Conservation (phyloP, 2,329 filamentous ascomycete species). For the Ophiocordyceps robertsii region DNA sequence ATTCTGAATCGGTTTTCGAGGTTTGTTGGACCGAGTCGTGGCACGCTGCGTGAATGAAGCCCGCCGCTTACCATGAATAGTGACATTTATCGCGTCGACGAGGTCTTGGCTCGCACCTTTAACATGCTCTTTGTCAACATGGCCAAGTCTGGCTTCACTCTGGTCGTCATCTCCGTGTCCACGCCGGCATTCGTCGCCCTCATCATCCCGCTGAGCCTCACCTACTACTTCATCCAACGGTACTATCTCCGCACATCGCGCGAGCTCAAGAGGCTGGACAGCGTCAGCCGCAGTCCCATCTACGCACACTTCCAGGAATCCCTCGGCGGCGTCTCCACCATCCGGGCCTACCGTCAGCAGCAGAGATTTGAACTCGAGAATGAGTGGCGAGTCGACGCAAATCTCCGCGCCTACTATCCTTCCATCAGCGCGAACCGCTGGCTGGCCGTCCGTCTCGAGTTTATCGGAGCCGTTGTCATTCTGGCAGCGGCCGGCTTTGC, state of each 20-base stretch:
- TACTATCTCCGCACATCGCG: conserved; percentile 95
- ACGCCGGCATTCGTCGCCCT: conserved; percentile 71
- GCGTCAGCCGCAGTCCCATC: conserved; percentile 87
- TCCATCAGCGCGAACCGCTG: conserved; percentile 90
- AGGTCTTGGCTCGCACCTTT: conserved; percentile 90
- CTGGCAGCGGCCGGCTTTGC: conserved; percentile 71
- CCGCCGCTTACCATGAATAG: conserved; percentile 23
- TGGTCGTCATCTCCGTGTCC: conserved; percentile 69
- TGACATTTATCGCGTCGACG: conserved; percentile 73
- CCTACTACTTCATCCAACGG: conserved; percentile 89
- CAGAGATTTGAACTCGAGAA: conserved; percentile 82
- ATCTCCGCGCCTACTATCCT: conserved; percentile 87
- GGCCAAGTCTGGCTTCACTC: conserved; percentile 65
- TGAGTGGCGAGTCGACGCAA: conserved; percentile 93
- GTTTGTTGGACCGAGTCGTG: conserved; percentile 28
- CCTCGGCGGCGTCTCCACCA: conserved; percentile 84
- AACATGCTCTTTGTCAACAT: conserved; percentile 86
- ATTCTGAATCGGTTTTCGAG: conserved; percentile 95
- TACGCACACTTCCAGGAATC: conserved; percentile 98
- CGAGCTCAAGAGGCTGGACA: conserved; percentile 91
- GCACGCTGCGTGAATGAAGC: conserved; percentile 3
- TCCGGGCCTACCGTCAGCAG: conserved; percentile 86
- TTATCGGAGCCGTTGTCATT: conserved; percentile 91
- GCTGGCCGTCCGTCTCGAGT: conserved; percentile 89
- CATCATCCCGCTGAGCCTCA: conserved; percentile 64